phyloP scores from a whole-genome alignment of 2,329 filamentous ascomycete species.

The Lasiodiplodia sp. region DNA sequence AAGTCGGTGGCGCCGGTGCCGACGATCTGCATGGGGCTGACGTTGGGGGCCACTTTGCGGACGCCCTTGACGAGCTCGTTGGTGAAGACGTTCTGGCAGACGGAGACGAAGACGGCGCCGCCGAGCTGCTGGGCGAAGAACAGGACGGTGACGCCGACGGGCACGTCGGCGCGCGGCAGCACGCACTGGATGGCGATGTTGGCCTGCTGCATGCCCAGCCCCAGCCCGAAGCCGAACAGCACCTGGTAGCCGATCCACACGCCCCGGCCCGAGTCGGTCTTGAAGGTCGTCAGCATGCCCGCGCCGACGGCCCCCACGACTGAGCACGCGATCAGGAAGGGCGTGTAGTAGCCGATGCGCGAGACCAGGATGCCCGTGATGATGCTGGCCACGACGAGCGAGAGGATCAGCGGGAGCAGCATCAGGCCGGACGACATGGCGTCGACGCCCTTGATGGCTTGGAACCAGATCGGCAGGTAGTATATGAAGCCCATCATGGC shows the following conservation, averaged over 20 bases:
- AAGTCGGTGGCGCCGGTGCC: slow-evolving; percentile 22
- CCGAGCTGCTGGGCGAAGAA: slow-evolving; percentile 59
- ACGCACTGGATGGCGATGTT: slow-evolving; percentile 56
- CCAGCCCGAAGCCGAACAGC: slow-evolving; percentile 52
- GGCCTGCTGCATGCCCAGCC: slow-evolving; percentile 57
- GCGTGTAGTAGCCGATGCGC: slow-evolving; percentile 57
- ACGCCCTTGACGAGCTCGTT: slow-evolving; percentile 56
- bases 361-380: slow-evolving; percentile 43
- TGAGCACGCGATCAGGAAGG: slow-evolving; percentile 54
- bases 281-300: slow-evolving; percentile 55
- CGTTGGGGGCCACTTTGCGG: neutral
- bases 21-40: slow-evolving; percentile 49
- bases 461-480: slow-evolving; percentile 58
- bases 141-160: slow-evolving; percentile 56
- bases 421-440: slow-evolving; percentile 56
- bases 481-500: slow-evolving; percentile 51
- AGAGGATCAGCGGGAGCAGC: slow-evolving; percentile 55
- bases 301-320: slow-evolving; percentile 55
- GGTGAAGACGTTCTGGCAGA: slow-evolving; percentile 59
- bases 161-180: slow-evolving; percentile 51
- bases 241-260: slow-evolving; percentile 52
- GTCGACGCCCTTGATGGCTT: slow-evolving; percentile 56
- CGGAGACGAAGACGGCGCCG: slow-evolving; percentile 57
- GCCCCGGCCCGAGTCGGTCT: slow-evolving; percentile 45
- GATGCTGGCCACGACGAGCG: slow-evolving; percentile 44